Conservation (phyloP, 2,329 filamentous ascomycete species). For the Penicillium sp. region DNA sequence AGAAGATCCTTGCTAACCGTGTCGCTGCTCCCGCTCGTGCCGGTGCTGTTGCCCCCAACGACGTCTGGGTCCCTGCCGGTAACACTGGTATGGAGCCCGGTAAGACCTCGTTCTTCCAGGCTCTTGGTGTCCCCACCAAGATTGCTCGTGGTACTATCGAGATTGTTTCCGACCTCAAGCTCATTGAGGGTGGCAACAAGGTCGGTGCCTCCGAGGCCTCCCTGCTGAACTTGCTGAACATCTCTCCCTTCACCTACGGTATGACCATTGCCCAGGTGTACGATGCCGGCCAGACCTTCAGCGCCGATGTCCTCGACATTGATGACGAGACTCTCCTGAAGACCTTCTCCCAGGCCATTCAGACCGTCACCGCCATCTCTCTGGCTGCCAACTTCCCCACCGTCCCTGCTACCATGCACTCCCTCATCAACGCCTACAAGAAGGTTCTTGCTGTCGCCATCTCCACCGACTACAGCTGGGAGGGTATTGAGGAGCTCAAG, state of each 20-base stretch:
- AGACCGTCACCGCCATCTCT: slow-evolving; percentile 85
- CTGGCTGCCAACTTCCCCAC: slow-evolving; percentile 95
- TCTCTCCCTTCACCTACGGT: slow-evolving; percentile 99
- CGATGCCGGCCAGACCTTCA: slow-evolving; percentile 94
- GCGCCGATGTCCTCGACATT: slow-evolving; percentile 83
- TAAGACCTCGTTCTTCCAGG: slow-evolving; percentile 99
- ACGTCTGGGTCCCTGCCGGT: slow-evolving; percentile 94
- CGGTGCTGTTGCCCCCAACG: slow-evolving; percentile 88
- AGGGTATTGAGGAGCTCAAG: slow-evolving; percentile 96
- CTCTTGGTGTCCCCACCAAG: slow-evolving; percentile 99
- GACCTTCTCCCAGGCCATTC: slow-evolving; percentile 76
- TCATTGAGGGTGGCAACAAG: slow-evolving; percentile 88
- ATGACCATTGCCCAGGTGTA: slow-evolving; percentile 97
- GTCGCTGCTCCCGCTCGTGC: slow-evolving; percentile 97
- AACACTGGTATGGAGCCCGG: slow-evolving; percentile 99
- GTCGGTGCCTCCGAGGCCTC: slow-evolving; percentile 99
- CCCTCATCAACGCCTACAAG: slow-evolving; percentile 97
- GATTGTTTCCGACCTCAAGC: slow-evolving; percentile 97
- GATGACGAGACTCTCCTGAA: slow-evolving; percentile 90
- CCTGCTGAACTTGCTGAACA: slow-evolving; percentile 99
- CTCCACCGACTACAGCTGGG: slow-evolving; percentile 89
- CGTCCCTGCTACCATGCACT: slow-evolving; percentile 94
- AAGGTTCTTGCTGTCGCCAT: slow-evolving; percentile 83
- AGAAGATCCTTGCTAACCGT: slow-evolving; percentile 95
- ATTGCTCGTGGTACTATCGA: slow-evolving; percentile 99